phyloP scores from a whole-genome alignment of 345 rosid species.

The Psidium friedrichsthalianum region DNA sequence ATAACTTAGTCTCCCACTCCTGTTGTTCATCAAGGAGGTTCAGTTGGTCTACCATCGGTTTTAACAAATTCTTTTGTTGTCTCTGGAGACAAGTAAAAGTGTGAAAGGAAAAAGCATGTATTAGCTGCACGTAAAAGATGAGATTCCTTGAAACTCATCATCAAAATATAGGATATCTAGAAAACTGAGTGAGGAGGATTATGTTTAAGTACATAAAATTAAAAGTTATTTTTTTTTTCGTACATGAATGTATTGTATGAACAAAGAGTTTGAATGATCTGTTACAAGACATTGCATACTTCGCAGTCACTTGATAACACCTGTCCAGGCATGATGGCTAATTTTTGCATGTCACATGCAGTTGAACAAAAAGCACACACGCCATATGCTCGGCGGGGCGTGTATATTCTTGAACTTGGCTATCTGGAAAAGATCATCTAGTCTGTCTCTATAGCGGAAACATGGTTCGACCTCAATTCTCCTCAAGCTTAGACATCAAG shows the following conservation, averaged over 20 bases:
- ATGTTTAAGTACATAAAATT: background rate
- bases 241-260: background rate
- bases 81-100: constrained; percentile 22
- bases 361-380: too few species aligned
- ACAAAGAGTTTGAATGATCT: background rate
- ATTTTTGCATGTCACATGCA: too few species aligned
- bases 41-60: constrained; percentile 23
- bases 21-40: too few species aligned
- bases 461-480: background rate
- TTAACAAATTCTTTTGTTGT: constrained; percentile 50
- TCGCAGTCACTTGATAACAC: too few species aligned
- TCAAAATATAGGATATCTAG: background rate
- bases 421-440: too few species aligned
- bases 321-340: too few species aligned
- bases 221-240: background rate
- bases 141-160: background rate
- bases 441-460: too few species aligned
- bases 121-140: background rate
- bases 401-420: too few species aligned
- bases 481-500: background rate
- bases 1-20: too few species aligned
- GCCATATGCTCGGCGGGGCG: too few species aligned
- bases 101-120: background rate
- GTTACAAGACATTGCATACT: too few species aligned
- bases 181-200: background rate